Conservation (phyloP, 805 yeast genomes). For the Ogataea methanolica region DNA sequence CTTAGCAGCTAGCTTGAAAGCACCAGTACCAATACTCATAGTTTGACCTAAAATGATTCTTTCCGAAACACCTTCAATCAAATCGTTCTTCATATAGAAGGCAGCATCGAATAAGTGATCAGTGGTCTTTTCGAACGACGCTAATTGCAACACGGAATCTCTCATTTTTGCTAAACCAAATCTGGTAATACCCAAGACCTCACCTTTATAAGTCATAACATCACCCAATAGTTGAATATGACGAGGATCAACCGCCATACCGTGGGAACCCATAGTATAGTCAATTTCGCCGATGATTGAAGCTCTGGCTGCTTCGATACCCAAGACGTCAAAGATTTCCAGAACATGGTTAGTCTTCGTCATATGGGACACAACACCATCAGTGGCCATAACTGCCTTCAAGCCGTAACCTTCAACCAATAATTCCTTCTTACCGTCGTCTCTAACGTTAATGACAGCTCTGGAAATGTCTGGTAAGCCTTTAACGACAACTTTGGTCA, state of each 20-base stretch:
- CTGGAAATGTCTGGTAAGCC: slow-evolving; percentile 89
- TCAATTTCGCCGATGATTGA: slow-evolving; percentile 93
- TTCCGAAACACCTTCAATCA: slow-evolving; percentile 96
- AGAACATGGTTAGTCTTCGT: slow-evolving; percentile 90
- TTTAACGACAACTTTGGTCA: slow-evolving; percentile 86
- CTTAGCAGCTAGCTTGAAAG: slow-evolving; percentile 76
- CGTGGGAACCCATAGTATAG: slow-evolving; percentile 97
- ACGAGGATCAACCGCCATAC: slow-evolving; percentile 99
- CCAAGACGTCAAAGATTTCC: slow-evolving; percentile 84
- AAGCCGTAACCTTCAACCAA: slow-evolving; percentile 97
- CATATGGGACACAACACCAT: slow-evolving; percentile 86
- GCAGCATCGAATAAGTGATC: slow-evolving; percentile 98
- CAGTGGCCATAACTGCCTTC: slow-evolving; percentile 94
- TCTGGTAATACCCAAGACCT: slow-evolving; percentile 95
- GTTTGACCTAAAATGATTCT: slow-evolving; percentile 97
- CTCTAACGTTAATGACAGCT: slow-evolving; percentile 92
- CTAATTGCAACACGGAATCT: slow-evolving; percentile 94
- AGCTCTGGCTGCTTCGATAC: slow-evolving; percentile 96
- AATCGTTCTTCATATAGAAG: slow-evolving; percentile 93
- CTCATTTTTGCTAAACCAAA: slow-evolving; percentile 98
- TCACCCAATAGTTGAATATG: slow-evolving; percentile 96
- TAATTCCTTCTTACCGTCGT: slow-evolving; percentile 81
- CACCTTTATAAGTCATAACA: slow-evolving; percentile 98
- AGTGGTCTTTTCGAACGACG: slow-evolving; percentile 96
- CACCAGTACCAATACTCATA: slow-evolving; percentile 96